Percentiles rank a stretch among this genome's conserved stretches.
These are phyloP conservation scores for Cyberlindnera lachancei DNA, from an alignment of 805 yeast species.

Conservation along the genomic window DNA sequence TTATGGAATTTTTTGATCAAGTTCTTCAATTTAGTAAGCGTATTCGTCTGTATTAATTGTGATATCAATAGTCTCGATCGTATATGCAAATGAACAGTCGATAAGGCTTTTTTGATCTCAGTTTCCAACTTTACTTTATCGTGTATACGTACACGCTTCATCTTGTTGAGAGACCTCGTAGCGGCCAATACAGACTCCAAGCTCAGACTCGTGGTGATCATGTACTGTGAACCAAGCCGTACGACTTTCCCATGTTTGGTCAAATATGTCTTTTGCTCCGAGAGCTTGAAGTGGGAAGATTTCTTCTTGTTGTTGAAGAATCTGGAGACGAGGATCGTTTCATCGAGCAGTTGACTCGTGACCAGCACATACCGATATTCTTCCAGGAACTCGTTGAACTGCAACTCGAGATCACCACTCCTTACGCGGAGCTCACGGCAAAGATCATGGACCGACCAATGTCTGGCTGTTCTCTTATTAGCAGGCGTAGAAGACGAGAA, in stretches of 20 bases:
- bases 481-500: neutral
- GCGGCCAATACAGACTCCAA: neutral
- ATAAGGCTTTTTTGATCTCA: neutral
- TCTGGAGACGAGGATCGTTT: constrained; percentile 25
- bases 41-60: constrained; percentile 8
- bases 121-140: neutral
- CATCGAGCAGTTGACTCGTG: constrained; percentile 40
- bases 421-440: neutral
- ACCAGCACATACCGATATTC: constrained; percentile 44
- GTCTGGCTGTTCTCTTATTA: neutral
- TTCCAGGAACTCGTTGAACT: constrained; percentile 32
- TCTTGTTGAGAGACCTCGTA: neutral
- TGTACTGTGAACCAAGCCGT: constrained; percentile 1
- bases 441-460: constrained; percentile 1
- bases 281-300: constrained; percentile 3
- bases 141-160: neutral
- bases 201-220: neutral
- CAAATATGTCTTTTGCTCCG: neutral
- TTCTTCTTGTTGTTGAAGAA: constrained; percentile 16
- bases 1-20: constrained; percentile 18
- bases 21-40: constrained; percentile 11
- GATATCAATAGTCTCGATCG: constrained; percentile 3
- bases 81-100: neutral
- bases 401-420: neutral
- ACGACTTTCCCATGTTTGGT: constrained; percentile 2